A percentile compares a stretch with the other conserved stretches of the same genome.
Conservation (phyloP, 2,329 filamentous ascomycete genomes). For the Botrytis byssoidea region DNA sequence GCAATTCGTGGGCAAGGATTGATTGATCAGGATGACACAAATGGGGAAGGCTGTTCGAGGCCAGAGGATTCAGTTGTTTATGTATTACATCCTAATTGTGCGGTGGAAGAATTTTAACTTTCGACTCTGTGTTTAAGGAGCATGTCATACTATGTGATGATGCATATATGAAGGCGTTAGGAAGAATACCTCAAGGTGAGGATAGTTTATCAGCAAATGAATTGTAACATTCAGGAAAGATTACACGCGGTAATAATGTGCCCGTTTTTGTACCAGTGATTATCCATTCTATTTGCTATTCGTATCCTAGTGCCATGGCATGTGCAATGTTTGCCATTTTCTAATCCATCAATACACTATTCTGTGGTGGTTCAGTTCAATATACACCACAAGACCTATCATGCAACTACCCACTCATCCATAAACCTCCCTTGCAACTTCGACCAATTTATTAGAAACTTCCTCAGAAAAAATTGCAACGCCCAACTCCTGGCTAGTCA, state of each 20-base stretch:
- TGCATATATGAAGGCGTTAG: slow-evolving; percentile 13
- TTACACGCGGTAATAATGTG: too few species aligned
- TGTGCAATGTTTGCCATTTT: neutral
- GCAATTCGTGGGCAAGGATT: slow-evolving; percentile 67
- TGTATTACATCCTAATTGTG: slow-evolving; percentile 91
- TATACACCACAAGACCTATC: neutral
- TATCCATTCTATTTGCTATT: neutral
- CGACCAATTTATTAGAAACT: slow-evolving; percentile 38
- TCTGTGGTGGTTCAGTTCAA: neutral
- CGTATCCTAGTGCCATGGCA: too few species aligned
- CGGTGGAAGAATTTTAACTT: slow-evolving; percentile 57
- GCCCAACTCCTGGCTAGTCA: slow-evolving; percentile 80
- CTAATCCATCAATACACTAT: neutral
- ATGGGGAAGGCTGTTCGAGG: slow-evolving; percentile 46
- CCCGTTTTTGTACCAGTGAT: neutral
- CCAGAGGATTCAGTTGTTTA: slow-evolving; percentile 63
- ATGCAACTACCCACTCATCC: neutral
- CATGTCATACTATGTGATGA: neutral
- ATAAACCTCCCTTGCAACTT: slow-evolving; percentile 22
- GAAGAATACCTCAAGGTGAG: neutral
- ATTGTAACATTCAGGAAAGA: neutral
- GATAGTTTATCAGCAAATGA: neutral
- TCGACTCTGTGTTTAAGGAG: neutral
- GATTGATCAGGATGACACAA: slow-evolving; percentile 42
- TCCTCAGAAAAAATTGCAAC: slow-evolving; percentile 52